Evolutionary conservation across 2,329 filamentous ascomycete genomes (phyloP).

Genomic region (Neonectria neomacrospora): DNA sequence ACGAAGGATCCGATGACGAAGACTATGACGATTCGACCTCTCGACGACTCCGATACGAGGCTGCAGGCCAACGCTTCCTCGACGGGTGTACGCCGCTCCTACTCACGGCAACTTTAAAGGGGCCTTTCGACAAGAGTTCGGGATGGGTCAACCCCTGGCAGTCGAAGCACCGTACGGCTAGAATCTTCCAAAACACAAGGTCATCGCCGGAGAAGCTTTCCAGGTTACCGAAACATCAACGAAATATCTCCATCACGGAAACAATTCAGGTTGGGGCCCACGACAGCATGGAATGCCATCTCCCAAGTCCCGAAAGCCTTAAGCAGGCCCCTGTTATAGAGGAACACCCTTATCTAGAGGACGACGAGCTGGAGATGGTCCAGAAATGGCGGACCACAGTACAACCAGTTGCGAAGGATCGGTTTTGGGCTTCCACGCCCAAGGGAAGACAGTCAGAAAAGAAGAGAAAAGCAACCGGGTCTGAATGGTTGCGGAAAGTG

Average conservation of each 20-base stretch:
- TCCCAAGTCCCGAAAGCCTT: slow-evolving; percentile 56
- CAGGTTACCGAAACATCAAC: slow-evolving; percentile 27
- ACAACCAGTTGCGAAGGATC: slow-evolving; percentile 27
- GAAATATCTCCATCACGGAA: slow-evolving; percentile 33
- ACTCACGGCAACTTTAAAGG: slow-evolving; percentile 68
- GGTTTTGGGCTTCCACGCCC: slow-evolving; percentile 40
- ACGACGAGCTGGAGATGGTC: slow-evolving; percentile 48
- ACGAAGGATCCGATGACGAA: slow-evolving; percentile 68
- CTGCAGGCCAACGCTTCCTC: slow-evolving; percentile 68
- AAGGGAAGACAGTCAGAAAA: slow-evolving; percentile 31
- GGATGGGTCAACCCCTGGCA: slow-evolving; percentile 51
- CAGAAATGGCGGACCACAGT: slow-evolving; percentile 49
- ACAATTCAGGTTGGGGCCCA: slow-evolving; percentile 23
- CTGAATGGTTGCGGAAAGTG: slow-evolving; percentile 49
- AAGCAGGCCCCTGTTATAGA: slow-evolving; percentile 47
- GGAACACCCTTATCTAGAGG: slow-evolving; percentile 46
- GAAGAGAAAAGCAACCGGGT: slow-evolving; percentile 42
- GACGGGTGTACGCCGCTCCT: slow-evolving; percentile 66
- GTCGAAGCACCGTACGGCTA: slow-evolving; percentile 43
- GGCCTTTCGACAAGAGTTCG: slow-evolving; percentile 64
- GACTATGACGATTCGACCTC: slow-evolving; percentile 59
- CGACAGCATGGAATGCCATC: slow-evolving; percentile 50
- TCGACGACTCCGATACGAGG: slow-evolving; percentile 66
- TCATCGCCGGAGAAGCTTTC: slow-evolving; percentile 34
- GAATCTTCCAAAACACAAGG: slow-evolving; percentile 18